phyloP scores from a whole-genome alignment of 140 eudicot genomes.

The Cichorium intybus region DNA sequence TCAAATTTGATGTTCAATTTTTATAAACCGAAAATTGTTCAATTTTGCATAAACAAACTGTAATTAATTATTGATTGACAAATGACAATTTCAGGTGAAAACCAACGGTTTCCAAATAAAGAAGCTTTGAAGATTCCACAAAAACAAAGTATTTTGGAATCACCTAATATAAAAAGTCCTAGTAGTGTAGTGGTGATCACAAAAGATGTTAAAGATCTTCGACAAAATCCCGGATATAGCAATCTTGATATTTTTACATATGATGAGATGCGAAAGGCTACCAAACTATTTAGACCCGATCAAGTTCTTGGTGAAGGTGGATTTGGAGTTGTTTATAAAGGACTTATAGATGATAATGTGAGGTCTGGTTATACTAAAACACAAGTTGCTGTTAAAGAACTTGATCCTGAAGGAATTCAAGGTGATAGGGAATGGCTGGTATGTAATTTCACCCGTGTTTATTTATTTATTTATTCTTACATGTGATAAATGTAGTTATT shows the following conservation, averaged over 20 bases:
- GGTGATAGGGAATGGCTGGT: constrained; percentile 99
- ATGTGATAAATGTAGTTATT: not conserved
- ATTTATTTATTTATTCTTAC: not conserved
- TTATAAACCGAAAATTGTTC: not conserved
- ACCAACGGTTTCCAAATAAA: constrained; percentile 29
- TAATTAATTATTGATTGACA: constrained; percentile 6
- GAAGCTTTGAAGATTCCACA: constrained; percentile 31
- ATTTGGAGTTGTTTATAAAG: constrained; percentile 92
- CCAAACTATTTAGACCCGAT: constrained; percentile 84
- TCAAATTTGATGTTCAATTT: not conserved
- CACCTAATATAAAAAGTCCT: constrained; percentile 30
- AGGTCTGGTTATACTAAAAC: constrained; percentile 66
- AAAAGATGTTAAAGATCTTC: constrained; percentile 74
- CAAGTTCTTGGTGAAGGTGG: constrained; percentile 97
- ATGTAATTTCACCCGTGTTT: constrained; percentile 17
- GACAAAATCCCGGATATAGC: constrained; percentile 67
- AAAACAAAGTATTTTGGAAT: constrained; percentile 27
- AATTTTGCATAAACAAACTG: not conserved
- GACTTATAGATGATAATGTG: constrained; percentile 81
- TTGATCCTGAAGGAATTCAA: constrained; percentile 94
- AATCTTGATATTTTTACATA: constrained; percentile 86
- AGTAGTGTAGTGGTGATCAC: constrained; percentile 46
- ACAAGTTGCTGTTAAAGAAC: constrained; percentile 91
- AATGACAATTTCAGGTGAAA: constrained; percentile 36
- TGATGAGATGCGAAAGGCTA: constrained; percentile 84